Evolutionary conservation across 208 protist species (phyloP), one percentile per base, ranked within the genome.

Genomic region (Crithidia acanthocephali): DNA sequence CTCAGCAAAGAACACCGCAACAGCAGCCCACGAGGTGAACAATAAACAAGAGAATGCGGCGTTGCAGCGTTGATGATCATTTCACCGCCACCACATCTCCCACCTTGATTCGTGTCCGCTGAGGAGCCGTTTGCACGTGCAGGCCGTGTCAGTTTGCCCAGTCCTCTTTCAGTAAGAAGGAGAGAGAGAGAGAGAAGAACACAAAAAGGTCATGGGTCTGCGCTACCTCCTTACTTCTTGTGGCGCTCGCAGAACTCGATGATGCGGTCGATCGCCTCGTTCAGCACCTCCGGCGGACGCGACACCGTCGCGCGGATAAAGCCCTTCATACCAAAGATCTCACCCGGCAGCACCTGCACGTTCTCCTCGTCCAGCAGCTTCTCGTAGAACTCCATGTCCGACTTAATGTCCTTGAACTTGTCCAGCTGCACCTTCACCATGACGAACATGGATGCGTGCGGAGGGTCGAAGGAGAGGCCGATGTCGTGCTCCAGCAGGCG

Each of bases 391-490:
- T 86, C 79, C 27, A 92, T 77, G 70, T 98, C 74, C 42, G 93
- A 80, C 22, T 65, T 35, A 51, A 86, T 76, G 56, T 83, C 78
- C 50, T 96, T 85, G 66, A 97, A 95, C 67, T 83, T 53, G 7
- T 73, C 63, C 8, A 91, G 33, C 44, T 96, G 76, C 25, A 98
- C 88, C 28, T 81, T 74, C 30, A 98, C 87, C 52, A 90, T 84
- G 32, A 98, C 83, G 72, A 98, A 98, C 95, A 98, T 98, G 45
- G 95, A 80, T 5, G 85, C 95, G 56, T 75, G 70, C 18, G 96
- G 94, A 5, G 42, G 23, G 30, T 81, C 68, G 75, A 94, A 87
- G 92, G 83, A 60, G 75, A 70, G 74, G 52, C 70, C 73, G 33
- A 76, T 59, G 65, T 68, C 72, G 58, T 77, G 76, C 22, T 83